Percentiles rank a stretch among this genome's conserved stretches.
Conservation (phyloP, 208 protist genomes). For the Leishmania tarentolae region DNA sequence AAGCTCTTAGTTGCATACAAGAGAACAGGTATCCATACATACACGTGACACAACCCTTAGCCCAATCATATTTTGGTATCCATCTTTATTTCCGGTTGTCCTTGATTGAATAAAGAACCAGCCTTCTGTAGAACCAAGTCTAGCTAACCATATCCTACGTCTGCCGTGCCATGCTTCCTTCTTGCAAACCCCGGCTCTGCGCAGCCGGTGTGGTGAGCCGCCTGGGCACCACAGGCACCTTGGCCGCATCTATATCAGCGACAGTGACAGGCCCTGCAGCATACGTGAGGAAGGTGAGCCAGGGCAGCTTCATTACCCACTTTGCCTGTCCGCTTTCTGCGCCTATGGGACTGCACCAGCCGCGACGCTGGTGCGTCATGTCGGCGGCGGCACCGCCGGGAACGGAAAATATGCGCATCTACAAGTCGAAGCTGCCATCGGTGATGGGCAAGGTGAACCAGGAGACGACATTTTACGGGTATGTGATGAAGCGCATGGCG, state of each 20-base stretch:
- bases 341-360: slow-evolving; percentile 1
- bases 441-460: slow-evolving; percentile 25
- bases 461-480: slow-evolving; percentile 32
- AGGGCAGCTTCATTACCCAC: not conserved
- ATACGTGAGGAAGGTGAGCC: not conserved
- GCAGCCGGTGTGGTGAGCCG: not conserved
- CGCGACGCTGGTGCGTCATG: not conserved
- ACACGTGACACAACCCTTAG: not conserved
- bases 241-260: too few relatives aligned
- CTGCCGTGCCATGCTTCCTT: not conserved
- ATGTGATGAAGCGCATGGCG: slow-evolving; percentile 33
- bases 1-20: not conserved
- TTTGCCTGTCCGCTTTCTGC: not conserved
- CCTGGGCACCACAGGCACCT: not conserved
- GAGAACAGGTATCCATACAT: not conserved
- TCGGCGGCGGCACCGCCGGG: not conserved
- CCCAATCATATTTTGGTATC: not conserved
- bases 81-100: not conserved
- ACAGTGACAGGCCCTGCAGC: not conserved
- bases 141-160: not conserved
- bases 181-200: not conserved
- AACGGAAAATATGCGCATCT: slow-evolving; percentile 24
- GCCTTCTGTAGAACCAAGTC: not conserved
- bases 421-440: slow-evolving; percentile 33
- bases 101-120: not conserved